A percentile compares a stretch with the other conserved stretches of the same genome.
These are phyloP conservation scores for Termitomyces sp. DNA, from an alignment of 768 basidiomycete genomes.

Conservation along the genomic window DNA sequence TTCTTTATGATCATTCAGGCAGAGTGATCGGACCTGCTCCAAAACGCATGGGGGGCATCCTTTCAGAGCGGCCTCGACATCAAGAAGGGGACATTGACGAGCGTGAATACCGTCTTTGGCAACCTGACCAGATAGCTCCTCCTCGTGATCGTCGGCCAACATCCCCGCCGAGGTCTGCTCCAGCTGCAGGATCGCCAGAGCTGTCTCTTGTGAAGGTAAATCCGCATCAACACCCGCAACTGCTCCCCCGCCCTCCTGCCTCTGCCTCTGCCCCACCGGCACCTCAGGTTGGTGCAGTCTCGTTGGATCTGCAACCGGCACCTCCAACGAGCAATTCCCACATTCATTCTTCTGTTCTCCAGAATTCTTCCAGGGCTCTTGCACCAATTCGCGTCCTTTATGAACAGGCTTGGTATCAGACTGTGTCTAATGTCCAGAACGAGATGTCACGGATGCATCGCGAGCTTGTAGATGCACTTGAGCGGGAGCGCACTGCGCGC, in stretches of 20 bases:
- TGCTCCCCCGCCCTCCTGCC: neutral
- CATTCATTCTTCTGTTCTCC: constrained; percentile 5
- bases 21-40: neutral
- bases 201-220: neutral
- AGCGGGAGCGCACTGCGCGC: constrained; percentile 6
- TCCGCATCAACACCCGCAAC: neutral
- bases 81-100: neutral
- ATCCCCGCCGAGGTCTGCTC: neutral
- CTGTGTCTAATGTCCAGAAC: constrained; percentile 14
- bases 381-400: constrained; percentile 15
- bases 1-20: neutral
- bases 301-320: neutral
- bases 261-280: neutral
- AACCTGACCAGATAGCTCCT: neutral
- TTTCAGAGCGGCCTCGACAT: neutral
- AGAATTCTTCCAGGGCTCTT: constrained; percentile 10
- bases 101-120: neutral
- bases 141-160: neutral
- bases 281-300: neutral
- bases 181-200: neutral
- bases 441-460: constrained; percentile 16
- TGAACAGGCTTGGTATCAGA: constrained; percentile 17
- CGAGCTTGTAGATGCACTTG: constrained; percentile 8
- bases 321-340: neutral
- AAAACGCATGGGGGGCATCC: neutral